phyloP scores from a whole-genome alignment of 768 basidiomycete species.

The Daedalea quercina region DNA sequence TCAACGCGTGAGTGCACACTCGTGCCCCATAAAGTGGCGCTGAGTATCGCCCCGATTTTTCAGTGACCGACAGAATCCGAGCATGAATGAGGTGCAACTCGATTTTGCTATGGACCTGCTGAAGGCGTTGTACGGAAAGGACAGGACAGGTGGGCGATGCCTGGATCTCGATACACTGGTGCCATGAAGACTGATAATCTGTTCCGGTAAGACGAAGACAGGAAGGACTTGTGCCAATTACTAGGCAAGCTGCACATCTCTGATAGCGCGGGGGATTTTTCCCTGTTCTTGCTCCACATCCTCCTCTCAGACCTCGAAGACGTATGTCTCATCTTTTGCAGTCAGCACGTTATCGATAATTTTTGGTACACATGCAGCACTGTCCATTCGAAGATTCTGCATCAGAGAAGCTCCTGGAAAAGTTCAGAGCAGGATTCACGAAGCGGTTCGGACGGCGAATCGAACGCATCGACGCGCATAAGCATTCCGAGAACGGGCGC shows the following conservation, averaged over 20 bases:
- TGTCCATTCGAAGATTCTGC: slow-evolving; percentile 49
- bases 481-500: background rate
- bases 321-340: slow-evolving; percentile 24
- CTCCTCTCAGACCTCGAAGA: slow-evolving; percentile 44
- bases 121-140: slow-evolving; percentile 39
- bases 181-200: background rate
- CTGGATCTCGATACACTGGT: background rate
- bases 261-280: slow-evolving; percentile 27
- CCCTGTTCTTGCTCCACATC: slow-evolving; percentile 41
- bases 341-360: slow-evolving; percentile 21
- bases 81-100: slow-evolving; percentile 35
- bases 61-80: background rate
- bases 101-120: slow-evolving; percentile 54
- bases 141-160: slow-evolving; percentile 33
- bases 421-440: slow-evolving; percentile 42
- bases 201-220: slow-evolving; percentile 42
- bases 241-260: slow-evolving; percentile 54
- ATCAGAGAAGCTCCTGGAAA: slow-evolving; percentile 45
- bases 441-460: slow-evolving; percentile 39
- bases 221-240: slow-evolving; percentile 58
- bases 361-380: background rate
- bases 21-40: background rate
- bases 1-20: slow-evolving; percentile 11
- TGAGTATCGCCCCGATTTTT: background rate
- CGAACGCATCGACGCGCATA: slow-evolving; percentile 26